Conservation (phyloP, 257 asterid genomes). For the Plantago major region DNA sequence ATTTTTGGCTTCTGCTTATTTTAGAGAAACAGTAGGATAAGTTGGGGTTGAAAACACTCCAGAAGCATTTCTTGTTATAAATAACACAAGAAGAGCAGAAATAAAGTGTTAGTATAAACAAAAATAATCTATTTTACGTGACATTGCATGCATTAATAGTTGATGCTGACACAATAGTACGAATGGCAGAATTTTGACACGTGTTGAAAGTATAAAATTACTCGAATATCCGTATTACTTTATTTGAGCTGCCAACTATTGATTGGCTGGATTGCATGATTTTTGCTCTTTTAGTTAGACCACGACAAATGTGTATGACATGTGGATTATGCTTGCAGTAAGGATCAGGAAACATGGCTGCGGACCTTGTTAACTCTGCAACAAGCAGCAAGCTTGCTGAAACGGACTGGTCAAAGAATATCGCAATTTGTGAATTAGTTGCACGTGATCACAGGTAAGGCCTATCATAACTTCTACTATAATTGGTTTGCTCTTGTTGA, state of each 20-base stretch:
- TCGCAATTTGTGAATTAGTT: slow-evolving; percentile 4
- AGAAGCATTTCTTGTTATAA: no score
- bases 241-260: slow-evolving; percentile 2
- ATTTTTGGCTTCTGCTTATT: no score
- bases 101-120: no score
- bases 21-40: no score
- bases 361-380: slow-evolving; percentile 1
- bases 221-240: background rate
- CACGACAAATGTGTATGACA: background rate
- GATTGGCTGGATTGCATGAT: background rate
- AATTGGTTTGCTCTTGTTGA: background rate
- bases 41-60: no score
- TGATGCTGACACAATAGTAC: background rate
- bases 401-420: background rate
- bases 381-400: slow-evolving; percentile 1
- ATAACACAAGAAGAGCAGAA: no score
- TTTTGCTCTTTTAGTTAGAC: slow-evolving; percentile 5
- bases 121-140: background rate
- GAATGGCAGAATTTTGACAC: background rate
- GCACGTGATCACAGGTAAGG: slow-evolving; percentile 12
- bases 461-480: background rate
- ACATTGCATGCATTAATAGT: background rate
- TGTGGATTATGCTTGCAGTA: background rate
- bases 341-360: background rate
- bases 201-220: background rate